Evolutionary conservation across 768 basidiomycete species (phyloP).

Genomic region (Exidia glandulosa): DNA sequence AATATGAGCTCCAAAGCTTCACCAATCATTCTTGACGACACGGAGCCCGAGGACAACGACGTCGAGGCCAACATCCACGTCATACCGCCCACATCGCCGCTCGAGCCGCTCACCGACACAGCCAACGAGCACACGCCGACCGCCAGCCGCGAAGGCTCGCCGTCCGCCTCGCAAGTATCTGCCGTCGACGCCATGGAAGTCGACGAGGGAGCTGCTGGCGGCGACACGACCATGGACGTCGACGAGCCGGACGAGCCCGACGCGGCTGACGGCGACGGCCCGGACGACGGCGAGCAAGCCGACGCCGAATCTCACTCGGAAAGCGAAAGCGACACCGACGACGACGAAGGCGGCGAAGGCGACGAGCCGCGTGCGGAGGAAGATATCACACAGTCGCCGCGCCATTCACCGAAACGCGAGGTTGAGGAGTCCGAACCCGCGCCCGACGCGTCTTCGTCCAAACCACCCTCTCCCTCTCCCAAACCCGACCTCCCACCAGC

Average conservation of each 20-base stretch:
- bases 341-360: background rate
- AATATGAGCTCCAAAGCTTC: background rate
- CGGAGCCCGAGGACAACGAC: background rate
- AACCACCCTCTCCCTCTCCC: background rate
- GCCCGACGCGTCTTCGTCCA: background rate
- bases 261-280: background rate
- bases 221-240: background rate
- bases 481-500: background rate
- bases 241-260: background rate
- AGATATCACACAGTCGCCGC: background rate
- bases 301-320: background rate
- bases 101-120: background rate
- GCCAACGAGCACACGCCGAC: background rate
- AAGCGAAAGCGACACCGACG: background rate
- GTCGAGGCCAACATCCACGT: background rate
- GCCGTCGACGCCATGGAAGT: background rate
- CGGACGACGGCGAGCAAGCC: conserved; percentile 1
- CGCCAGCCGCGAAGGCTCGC: background rate
- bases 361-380: background rate
- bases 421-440: background rate
- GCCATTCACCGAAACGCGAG: background rate
- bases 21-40: background rate
- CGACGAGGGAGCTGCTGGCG: background rate
- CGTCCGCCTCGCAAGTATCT: background rate
- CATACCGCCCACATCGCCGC: background rate